Base-by-base conservation (phyloP, 2,329 filamentous ascomycete genomes). In the Phaeosphaeria sp. region DNA sequence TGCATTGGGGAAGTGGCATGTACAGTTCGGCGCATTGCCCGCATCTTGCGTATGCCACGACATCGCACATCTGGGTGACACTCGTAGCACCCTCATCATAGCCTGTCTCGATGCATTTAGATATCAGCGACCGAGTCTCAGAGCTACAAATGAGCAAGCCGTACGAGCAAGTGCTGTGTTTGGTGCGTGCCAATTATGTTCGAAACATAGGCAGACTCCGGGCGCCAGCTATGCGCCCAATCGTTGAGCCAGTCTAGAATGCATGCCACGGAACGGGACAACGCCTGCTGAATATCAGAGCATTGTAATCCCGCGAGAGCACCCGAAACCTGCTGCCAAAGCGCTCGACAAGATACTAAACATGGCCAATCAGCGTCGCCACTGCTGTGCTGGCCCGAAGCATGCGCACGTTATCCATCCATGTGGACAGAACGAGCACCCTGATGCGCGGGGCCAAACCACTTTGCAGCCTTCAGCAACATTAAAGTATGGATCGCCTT, bases 151-250 rank as follows among this genome's bases (percentile, higher is more conserved):
- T 51, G 59, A 56, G 46, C 51, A 57, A 58, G 61, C 54, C 50
- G 51, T 54, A 54, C 66, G 55, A 44, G 48, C 53, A 50, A 59
- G 58, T 52, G 55, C 57, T 63, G 55, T 61, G 49, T 66, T 62
- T 66, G 61, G 62, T 60, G 66, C 67, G 60, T 68, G 63, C 60
- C 64, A 60, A 52, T 66, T 53, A 62, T 67, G 55, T 60, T 67
- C 67, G 67, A 69, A 72, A 72, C 73, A 67, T 64, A 58, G 60
- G 60, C 67, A 64, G 65, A 58, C 56, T 64, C 66, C 60, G 68
- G 61, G 69, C 67, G 66, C 62, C 70, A 70, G 60, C 64, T 70
- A 69, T 67, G 67, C 66, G 65, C 67, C 73, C 71, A 71, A 72
- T 71, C 52, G 65, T 55, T 50, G 60, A 61, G 50, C 48, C 42